phyloP scores from a whole-genome alignment of 192 early-diverging fungal genomes.

The Rhizoclosmatium sp. region DNA sequence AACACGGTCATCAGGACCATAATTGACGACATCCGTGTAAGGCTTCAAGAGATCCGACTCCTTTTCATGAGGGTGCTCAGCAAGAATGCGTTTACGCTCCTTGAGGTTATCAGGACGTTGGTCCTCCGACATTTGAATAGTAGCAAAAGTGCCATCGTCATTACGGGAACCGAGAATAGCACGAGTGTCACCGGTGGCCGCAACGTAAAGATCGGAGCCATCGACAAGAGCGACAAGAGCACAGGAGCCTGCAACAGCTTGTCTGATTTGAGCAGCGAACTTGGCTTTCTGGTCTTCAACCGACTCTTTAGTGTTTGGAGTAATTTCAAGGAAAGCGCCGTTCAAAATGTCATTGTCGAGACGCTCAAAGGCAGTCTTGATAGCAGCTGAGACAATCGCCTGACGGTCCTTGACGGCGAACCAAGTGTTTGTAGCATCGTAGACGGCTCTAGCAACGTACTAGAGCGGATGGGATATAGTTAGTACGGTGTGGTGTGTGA shows the following conservation, averaged over 20 bases:
- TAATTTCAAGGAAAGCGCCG: constrained; percentile 40
- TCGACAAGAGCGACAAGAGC: constrained; percentile 58
- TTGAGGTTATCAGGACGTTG: constrained; percentile 48
- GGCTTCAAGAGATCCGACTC: constrained; percentile 37
- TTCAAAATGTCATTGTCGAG: constrained; percentile 58
- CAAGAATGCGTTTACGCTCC: constrained; percentile 51
- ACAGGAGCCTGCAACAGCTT: constrained; percentile 56
- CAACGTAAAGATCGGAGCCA: constrained; percentile 57
- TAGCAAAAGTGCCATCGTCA: constrained; percentile 46
- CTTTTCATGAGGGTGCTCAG: constrained; percentile 56
- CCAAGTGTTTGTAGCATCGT: not conserved
- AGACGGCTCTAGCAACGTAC: not conserved
- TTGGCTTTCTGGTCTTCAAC: constrained; percentile 6
- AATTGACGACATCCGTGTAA: not conserved
- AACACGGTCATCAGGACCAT: constrained; percentile 42
- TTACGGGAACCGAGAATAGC: constrained; percentile 53
- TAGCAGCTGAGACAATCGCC: constrained; percentile 38
- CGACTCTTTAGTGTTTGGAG: not conserved
- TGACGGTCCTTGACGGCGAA: constrained; percentile 29
- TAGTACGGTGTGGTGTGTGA: not conserved
- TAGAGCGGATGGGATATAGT: not conserved
- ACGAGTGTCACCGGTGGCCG: constrained; percentile 55
- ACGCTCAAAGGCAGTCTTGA: constrained; percentile 50
- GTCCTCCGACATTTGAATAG: constrained; percentile 50
- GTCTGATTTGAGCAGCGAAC: constrained; percentile 19